Evolutionary conservation across 2,329 filamentous ascomycete genomes (phyloP), one percentile per base, ranked within the genome.

Genomic region (Phaeoacremonium minimum): DNA sequence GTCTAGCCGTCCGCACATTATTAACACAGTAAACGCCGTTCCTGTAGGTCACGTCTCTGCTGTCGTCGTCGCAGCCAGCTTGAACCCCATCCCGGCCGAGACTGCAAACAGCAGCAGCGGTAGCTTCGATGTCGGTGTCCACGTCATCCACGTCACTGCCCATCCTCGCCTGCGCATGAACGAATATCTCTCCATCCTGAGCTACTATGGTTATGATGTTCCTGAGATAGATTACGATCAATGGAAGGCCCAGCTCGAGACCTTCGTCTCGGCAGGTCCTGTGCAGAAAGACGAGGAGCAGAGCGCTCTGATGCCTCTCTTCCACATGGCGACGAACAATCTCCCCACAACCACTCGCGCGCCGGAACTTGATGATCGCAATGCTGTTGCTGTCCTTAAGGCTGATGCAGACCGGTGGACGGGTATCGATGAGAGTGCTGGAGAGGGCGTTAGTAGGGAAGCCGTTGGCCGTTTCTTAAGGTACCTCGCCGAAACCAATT

Each of bases 11-110:
- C 91, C 90, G 2, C 73, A 77, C 47, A 94, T 96, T 48, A 63
- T 71, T 56, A 97, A 95, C 66, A 87, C 87, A 0, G 80, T 96
- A 60, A 97, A 96, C 66, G 80, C 83, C 58, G 85, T 95, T 1
- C 90, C 91, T 0, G 89, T 95, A 17, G 80, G 80, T 44, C 87
- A 95, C 47, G 89, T 96, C 22, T 77, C 83, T 2, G 73, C 78
- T n/a, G 77, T 95, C 7, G 84, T 95, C 17, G 79, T 88, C 14
- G 87, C 89, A 1, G 70, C 83, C 5, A 74, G 80, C 0, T 71
- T 94, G 49, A 74, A 83, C 52, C 81, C 81, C 1, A 70, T 79
- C 1, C 46, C 53, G 4, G 50, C 31, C 22, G 22, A 9, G 9
- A 37, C 17, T 30, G n/a, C n/a, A n/a, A n/a, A n/a, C n/a, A n/a